These are phyloP conservation scores for Chrysopogon serrulatus DNA, from an alignment of 176 grass and related monocot species.

Conservation along the genomic window DNA sequence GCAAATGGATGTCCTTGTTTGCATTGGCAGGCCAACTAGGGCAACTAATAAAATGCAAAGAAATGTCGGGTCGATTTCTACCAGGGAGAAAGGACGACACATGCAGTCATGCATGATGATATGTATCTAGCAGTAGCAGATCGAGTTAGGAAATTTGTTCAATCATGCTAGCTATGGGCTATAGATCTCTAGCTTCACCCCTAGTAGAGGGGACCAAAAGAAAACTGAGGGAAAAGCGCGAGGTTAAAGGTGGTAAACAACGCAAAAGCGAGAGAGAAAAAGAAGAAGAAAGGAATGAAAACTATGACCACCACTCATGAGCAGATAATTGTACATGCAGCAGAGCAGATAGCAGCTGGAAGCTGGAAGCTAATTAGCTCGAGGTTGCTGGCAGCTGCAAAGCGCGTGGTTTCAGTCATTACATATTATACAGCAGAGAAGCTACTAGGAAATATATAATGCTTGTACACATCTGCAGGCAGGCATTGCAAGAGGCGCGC, in stretches of 20 bases:
- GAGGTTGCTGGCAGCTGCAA: not conserved
- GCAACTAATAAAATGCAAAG: conserved; percentile 1
- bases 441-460: not conserved
- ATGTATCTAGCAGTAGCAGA: not conserved
- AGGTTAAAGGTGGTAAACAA: not conserved
- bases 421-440: not conserved
- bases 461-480: too few relatives aligned
- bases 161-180: not conserved
- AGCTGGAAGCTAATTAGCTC: not conserved
- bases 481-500: too few relatives aligned
- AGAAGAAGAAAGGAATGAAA: not conserved
- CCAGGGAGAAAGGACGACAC: not conserved
- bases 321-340: not conserved
- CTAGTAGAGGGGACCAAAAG: conserved; percentile 25
- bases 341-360: not conserved
- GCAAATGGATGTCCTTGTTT: conserved; percentile 14
- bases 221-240: not conserved
- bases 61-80: conserved; percentile 35
- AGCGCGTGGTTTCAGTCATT: not conserved
- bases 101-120: not conserved
- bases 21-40: not conserved
- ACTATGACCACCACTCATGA: not conserved
- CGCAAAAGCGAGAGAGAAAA: not conserved
- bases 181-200: not conserved
- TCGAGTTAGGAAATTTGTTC: conserved; percentile 20